Conservation (phyloP, 2,329 filamentous ascomycete genomes). For the Aspergillus sp. region DNA sequence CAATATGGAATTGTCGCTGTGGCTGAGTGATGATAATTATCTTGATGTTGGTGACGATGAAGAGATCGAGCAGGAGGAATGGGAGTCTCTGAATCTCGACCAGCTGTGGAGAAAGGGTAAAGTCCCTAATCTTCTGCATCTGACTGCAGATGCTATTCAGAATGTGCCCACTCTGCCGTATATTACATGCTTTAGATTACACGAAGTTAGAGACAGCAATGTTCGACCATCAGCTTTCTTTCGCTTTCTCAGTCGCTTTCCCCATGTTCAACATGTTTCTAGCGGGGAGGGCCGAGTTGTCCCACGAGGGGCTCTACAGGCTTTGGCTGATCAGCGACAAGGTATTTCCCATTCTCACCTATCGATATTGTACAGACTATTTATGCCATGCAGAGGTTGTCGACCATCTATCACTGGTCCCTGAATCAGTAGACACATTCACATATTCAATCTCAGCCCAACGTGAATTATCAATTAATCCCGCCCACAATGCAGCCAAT, state of each 20-base stretch:
- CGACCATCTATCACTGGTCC: neutral
- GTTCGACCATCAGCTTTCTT: constrained; percentile 1
- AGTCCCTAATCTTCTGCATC: neutral
- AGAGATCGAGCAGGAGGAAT: neutral
- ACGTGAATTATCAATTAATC: neutral
- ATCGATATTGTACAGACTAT: neutral
- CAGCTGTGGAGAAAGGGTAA: neutral
- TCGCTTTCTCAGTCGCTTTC: neutral
- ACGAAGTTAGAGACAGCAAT: neutral
- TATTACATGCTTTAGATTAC: neutral
- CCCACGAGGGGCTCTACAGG: neutral
- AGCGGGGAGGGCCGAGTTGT: neutral
- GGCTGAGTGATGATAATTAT: neutral
- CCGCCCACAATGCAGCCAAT: neutral
- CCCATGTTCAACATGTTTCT: neutral
- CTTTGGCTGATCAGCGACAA: neutral
- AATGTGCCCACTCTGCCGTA: neutral
- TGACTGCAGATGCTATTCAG: neutral
- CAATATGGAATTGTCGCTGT: constrained; percentile 1
- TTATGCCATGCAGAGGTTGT: neutral
- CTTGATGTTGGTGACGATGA: neutral
- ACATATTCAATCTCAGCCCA: neutral
- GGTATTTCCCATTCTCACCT: neutral
- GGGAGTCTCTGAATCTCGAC: neutral
- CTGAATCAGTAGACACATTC: constrained; percentile 1